Evolutionary conservation across 345 rosid species (phyloP), one percentile per base, ranked within the genome.

Genomic region (Cardiospermum halicacabum): DNA sequence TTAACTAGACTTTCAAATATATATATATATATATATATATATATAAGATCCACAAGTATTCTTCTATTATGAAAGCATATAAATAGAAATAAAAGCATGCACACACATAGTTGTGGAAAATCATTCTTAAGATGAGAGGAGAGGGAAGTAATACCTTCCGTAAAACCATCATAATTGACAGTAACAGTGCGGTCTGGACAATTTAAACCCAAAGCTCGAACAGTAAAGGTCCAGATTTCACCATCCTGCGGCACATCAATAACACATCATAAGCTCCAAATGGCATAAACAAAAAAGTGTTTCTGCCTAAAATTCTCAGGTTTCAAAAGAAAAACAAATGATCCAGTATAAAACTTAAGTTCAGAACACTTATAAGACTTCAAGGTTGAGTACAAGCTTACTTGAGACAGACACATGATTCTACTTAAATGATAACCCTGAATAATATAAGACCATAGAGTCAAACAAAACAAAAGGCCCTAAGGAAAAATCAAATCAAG

Each of bases 81-180:
- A 1, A 18, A 37, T 18, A 18, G 40, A 65, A 65, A 45, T 7
- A 13, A 16, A 39, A 37, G 45, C 30, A 50, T 53, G 15, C 59
- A 22, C n/a, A 9, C n/a, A 0, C 22, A 40, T 6, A 39, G n/a
- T 24, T 53, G 7, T 15, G 0, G 51, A 9, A 18, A 19, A n/a
- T 21, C 5, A 37, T 21, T 36, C 12, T 21, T 24, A 39, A 39
- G 19, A 34, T 22, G 16, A 24, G 8, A 15, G n/a, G 65, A 26
- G 12, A 16, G 1, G 6, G 27, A 74, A 39, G 4, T 3, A 18
- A 53, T 74, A 83, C 92, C 92, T 77, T 84, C 92, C 5, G 92
- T 81, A 72, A 86, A 86, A 54, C 89, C 92, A 48, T 86, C 92
- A 72, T 84, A 84, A 54, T 72, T 86, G 62, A 84, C 87, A 66